These are phyloP conservation scores for Paraphaeosphaeria sporulosa DNA, from an alignment of 2,329 filamentous ascomycete genomes.

Conservation along the genomic window DNA sequence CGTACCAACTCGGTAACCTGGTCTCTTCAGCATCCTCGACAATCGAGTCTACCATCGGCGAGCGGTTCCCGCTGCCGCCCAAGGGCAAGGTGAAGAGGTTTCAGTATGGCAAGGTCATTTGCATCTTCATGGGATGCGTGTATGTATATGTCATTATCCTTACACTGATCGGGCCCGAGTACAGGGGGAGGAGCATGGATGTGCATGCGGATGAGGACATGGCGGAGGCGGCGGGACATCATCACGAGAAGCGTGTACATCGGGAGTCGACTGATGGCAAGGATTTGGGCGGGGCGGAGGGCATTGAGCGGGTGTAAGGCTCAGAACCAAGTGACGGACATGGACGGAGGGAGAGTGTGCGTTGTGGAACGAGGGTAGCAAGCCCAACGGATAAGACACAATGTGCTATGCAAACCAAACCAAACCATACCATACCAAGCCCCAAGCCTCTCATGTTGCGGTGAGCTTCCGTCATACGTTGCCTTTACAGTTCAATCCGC, in stretches of 20 bases:
- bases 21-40: conserved; percentile 73
- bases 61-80: conserved; percentile 73
- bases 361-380: too few relatives aligned
- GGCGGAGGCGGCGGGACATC: conserved; percentile 32
- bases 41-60: conserved; percentile 78
- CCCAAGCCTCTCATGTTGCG: too few relatives aligned
- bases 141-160: conserved; percentile 69
- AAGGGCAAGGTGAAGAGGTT: conserved; percentile 49
- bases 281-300: conserved; percentile 18
- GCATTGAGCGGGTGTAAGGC: conserved; percentile 12
- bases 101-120: conserved; percentile 81
- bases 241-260: conserved; percentile 11
- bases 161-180: conserved; percentile 67
- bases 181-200: conserved; percentile 47
- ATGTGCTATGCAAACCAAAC: too few relatives aligned
- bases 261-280: conserved; percentile 15
- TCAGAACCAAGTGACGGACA: too few relatives aligned
- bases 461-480: too few relatives aligned
- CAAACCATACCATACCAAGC: too few relatives aligned
- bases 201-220: conserved; percentile 45
- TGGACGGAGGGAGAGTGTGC: neutral
- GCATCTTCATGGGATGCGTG: conserved; percentile 89
- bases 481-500: too few relatives aligned
- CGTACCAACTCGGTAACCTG: conserved; percentile 81
- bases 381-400: too few relatives aligned